Evolutionary conservation across 1,139 yeast genomes (phyloP), one percentile per base, ranked within the genome.

Genomic region (Candida labiduridarum): DNA sequence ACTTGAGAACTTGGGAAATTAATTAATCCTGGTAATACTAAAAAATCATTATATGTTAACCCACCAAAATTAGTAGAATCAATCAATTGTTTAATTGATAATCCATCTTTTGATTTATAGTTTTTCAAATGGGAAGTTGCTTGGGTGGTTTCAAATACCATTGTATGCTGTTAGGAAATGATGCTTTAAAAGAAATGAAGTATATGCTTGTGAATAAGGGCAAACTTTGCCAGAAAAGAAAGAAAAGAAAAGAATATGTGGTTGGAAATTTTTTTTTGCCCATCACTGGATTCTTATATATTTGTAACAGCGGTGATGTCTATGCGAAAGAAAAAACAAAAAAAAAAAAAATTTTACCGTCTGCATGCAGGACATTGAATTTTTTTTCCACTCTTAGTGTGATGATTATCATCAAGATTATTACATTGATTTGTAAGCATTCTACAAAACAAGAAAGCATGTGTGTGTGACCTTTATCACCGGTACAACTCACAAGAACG

Each of bases 31-130:
- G 99, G 99, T 66, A 94, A 83, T 60, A 94, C 82, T 71, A 94
- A 82, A 71, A 94, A 89, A 76, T 94, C 99, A 67, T 94, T 95
- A 79, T 95, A 94, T 57, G 99, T 94, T 67, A 94, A 83, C 53
- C 99, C 99, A 70, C 99, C 99, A 73, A 95, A 87, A 63, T 78
- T 73, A 60, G 83, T 76, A 48, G 97, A 90, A 76, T 94, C 96
- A 87, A 95, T 89, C 73, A 94, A 83, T 61, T 89, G 82, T 54
- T 82, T 78, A 64, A 89, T 87, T 58, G 89, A 86, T 61, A 94
- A 82, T 57, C 99, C 99, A 71, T 94, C 99, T 67, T 81, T 85
- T 61, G 76, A 70, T 56, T 80, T 60, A 78, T 89, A 92, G 58
- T 81, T 72, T 57, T 80, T 74, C 60, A 94, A 80, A 68, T 78